Evolutionary conservation across 2,329 filamentous ascomycete genomes (phyloP), one percentile per base, ranked within the genome.

Genomic region (Sporothrix curviconia): DNA sequence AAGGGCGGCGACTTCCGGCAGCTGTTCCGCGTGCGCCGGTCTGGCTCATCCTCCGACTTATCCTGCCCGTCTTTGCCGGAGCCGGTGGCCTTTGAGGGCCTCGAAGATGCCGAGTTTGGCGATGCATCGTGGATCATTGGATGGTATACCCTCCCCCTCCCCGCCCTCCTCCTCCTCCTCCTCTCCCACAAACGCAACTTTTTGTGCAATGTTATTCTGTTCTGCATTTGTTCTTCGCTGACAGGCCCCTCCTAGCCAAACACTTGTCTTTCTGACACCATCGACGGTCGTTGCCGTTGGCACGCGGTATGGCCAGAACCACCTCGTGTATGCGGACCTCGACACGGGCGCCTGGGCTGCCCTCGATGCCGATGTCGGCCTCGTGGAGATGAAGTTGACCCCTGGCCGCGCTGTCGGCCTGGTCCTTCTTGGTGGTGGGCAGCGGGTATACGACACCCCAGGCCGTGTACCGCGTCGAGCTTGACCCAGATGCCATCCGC

Each of bases 91-190:
- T 34, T 51, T 22, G 7, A 60, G 3, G 66, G 71, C 0, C 67
- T 79, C 12, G 72, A 76, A 17, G 65, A 73, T 1, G 71, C 70
- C 1, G 75, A 77, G 34, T 65, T 77, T 47, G 72, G 70, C 5
- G 70, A 69, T 17, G 63, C 71, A 3, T 60, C 66, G 4, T 68
- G 66, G 61, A 64, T 62, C 1, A 61, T 69, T 36, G 67, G 66
- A 47, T 70, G 68, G 71, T 71, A 17, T 61, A 68, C 57, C 3
- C n/a, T 30, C 0, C 15, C 2, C 25, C 12, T 19, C 17, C 3
- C 11, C 43, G 11, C 17, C 40, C 40, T 12, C 28, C 28, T 11
- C 28, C 28, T 11, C 5, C 28, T 11, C 28, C 28, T 11, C 28
- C 28, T 32, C 28, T 32, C n/a, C n/a, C n/a, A n/a, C n/a, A n/a